These are phyloP conservation scores for Teunomyces lycoperdinae DNA, from an alignment of 805 yeast species.

Conservation along the genomic window DNA sequence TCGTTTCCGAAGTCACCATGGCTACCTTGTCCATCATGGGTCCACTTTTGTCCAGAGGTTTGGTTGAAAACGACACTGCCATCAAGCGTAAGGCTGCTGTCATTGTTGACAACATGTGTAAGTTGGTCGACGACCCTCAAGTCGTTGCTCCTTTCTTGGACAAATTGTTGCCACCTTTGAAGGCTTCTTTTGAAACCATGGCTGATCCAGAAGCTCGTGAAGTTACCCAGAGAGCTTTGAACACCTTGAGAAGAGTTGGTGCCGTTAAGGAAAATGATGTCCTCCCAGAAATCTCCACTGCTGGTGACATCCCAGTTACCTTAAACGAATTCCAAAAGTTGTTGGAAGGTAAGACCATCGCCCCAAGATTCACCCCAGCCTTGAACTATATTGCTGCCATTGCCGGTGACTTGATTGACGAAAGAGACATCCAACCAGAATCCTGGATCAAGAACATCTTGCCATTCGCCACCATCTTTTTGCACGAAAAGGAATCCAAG, in stretches of 20 bases:
- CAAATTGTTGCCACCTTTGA: constrained; percentile 93
- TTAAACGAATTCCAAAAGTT: constrained; percentile 75
- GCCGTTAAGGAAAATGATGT: constrained; percentile 85
- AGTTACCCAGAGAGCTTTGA: constrained; percentile 94
- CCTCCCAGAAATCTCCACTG: constrained; percentile 96
- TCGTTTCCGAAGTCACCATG: constrained; percentile 98
- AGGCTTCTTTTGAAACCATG: constrained; percentile 89
- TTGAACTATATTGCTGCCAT: constrained; percentile 86
- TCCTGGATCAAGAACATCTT: constrained; percentile 87
- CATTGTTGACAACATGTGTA: constrained; percentile 99
- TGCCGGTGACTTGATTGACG: constrained; percentile 99
- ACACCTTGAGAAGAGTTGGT: constrained; percentile 98
- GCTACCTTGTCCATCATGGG: constrained; percentile 99
- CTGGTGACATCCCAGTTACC: constrained; percentile 94
- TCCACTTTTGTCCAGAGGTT: constrained; percentile 98
- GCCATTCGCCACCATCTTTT: constrained; percentile 94
- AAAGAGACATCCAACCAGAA: constrained; percentile 86
- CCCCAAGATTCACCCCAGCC: constrained; percentile 75
- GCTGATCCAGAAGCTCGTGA: constrained; percentile 99
- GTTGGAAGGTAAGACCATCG: constrained; percentile 63
- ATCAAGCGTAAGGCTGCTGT: constrained; percentile 99
- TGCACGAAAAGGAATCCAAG: constrained; percentile 90
- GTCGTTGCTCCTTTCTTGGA: constrained; percentile 99
- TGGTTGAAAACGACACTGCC: constrained; percentile 98
- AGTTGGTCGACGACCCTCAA: constrained; percentile 99